Evolutionary conservation across 2,329 filamentous ascomycete species (phyloP).

Genomic region (Parafenestella ontariensis): DNA sequence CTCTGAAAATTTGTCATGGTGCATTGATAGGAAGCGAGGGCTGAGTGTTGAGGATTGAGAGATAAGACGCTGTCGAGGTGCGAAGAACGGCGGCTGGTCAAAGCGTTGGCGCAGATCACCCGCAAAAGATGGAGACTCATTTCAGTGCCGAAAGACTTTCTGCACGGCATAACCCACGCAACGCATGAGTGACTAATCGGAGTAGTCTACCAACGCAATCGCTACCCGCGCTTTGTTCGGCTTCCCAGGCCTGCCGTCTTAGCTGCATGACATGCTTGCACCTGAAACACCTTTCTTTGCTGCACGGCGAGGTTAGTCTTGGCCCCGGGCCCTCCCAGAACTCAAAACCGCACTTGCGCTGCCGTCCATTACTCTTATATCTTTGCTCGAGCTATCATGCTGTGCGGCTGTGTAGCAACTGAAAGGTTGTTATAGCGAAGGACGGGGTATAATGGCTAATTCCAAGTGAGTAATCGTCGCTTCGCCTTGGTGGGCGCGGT

Average conservation of each 20-base stretch:
- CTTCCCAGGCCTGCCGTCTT: slow-evolving; percentile 14
- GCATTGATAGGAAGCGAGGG: not conserved
- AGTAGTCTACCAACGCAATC: slow-evolving; percentile 8
- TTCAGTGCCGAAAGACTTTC: slow-evolving; percentile 13
- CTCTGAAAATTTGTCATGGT: not conserved
- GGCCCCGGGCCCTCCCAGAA: slow-evolving; percentile 7
- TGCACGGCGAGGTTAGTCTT: slow-evolving; percentile 18
- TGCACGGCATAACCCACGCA: slow-evolving; percentile 7
- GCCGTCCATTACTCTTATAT: slow-evolving; percentile 7
- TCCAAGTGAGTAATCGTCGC: slow-evolving; percentile 26
- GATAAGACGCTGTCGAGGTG: not conserved
- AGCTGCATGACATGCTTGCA: slow-evolving; percentile 25
- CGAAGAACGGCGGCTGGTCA: slow-evolving; percentile 1
- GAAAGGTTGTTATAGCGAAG: not conserved
- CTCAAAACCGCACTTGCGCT: slow-evolving; percentile 21
- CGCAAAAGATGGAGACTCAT: slow-evolving; percentile 7
- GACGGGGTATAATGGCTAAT: slow-evolving; percentile 31
- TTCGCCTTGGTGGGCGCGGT: slow-evolving; percentile 8
- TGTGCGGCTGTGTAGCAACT: slow-evolving; percentile 7
- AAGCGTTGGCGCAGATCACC: slow-evolving; percentile 11
- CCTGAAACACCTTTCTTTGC: slow-evolving; percentile 26
- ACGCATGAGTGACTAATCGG: slow-evolving; percentile 17
- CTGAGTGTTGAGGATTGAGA: not conserved
- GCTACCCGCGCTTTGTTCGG: slow-evolving; percentile 13
- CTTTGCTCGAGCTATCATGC: slow-evolving; percentile 21